Conservation (phyloP, 2,329 filamentous ascomycete genomes). For the Aspergillus ochraceus region DNA sequence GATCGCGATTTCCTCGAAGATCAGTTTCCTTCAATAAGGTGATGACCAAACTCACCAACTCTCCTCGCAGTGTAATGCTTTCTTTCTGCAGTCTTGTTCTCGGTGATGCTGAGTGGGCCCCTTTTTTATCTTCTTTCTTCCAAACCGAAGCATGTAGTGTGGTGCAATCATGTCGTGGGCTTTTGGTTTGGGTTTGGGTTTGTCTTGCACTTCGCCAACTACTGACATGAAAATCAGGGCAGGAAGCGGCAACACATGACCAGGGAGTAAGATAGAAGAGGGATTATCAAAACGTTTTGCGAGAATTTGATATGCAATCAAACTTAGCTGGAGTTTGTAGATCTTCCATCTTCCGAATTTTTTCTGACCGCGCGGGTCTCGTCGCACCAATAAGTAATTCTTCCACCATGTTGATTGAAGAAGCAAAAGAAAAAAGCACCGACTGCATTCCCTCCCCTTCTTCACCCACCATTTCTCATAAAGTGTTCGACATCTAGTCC, state of each 20-base stretch:
- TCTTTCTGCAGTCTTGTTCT: slow-evolving; percentile 2
- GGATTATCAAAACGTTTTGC: slow-evolving; percentile 27
- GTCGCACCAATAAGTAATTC: neutral
- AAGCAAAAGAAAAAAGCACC: neutral
- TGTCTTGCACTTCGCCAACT: slow-evolving; percentile 27
- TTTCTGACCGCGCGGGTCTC: slow-evolving; percentile 7
- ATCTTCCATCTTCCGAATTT: slow-evolving; percentile 12
- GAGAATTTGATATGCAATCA: slow-evolving; percentile 35
- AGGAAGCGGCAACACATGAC: slow-evolving; percentile 25
- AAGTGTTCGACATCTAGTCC: slow-evolving; percentile 22
- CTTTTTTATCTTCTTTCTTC: neutral
- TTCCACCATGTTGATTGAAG: neutral
- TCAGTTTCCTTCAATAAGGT: slow-evolving; percentile 11
- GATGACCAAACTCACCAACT: slow-evolving; percentile 29
- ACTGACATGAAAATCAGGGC: slow-evolving; percentile 35
- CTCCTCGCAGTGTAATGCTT: slow-evolving; percentile 5
- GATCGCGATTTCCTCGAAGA: slow-evolving; percentile 1
- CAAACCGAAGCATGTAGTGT: slow-evolving; percentile 1
- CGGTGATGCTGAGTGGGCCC: neutral
- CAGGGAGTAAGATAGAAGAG: slow-evolving; percentile 17
- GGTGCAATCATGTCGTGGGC: neutral
- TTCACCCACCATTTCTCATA: slow-evolving; percentile 2
- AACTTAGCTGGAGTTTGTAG: slow-evolving; percentile 38
- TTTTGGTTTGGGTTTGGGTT: slow-evolving; percentile 4
- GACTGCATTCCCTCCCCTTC: neutral